Evolutionary conservation across 495 filamentous ascomycete species (phyloP).

Genomic region (Rostrohypoxylon terebratum): DNA sequence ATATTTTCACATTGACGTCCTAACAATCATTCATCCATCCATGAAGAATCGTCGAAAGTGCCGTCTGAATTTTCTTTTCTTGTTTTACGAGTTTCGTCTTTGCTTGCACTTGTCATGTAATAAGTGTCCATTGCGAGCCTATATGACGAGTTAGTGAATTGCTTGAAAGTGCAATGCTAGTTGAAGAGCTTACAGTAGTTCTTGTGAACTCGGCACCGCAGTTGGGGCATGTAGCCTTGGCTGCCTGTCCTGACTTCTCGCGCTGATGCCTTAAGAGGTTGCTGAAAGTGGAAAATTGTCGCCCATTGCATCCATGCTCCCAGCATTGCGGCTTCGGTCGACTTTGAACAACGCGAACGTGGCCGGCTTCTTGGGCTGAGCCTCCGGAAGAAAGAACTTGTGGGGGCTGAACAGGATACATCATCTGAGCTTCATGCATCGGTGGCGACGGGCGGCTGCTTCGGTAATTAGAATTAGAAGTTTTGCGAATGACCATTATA

Average conservation of each 20-base stretch:
- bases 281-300: conserved; percentile 95
- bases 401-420: conserved; percentile 57
- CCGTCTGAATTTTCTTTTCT: conserved; percentile 21
- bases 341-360: conserved; percentile 76
- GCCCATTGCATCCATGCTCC: conserved; percentile 95
- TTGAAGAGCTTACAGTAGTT: conserved; percentile 66
- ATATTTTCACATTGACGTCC: conserved; percentile 28
- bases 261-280: conserved; percentile 91
- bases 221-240: conserved; percentile 85
- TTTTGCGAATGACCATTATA: background rate
- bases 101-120: conserved; percentile 90
- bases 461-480: conserved; percentile 34
- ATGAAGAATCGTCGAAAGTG: conserved; percentile 30
- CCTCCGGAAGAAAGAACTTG: conserved; percentile 46
- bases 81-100: conserved; percentile 57
- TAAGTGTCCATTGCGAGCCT: conserved; percentile 86
- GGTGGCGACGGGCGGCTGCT: conserved; percentile 52
- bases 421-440: conserved; percentile 55
- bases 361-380: conserved; percentile 55
- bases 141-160: conserved; percentile 8
- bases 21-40: conserved; percentile 39
- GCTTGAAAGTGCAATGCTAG: background rate
- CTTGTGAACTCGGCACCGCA: conserved; percentile 93
- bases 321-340: conserved; percentile 92
- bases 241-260: conserved; percentile 90